Conservation (phyloP, 768 basidiomycete genomes). For the Panaeolus cyanescens region DNA sequence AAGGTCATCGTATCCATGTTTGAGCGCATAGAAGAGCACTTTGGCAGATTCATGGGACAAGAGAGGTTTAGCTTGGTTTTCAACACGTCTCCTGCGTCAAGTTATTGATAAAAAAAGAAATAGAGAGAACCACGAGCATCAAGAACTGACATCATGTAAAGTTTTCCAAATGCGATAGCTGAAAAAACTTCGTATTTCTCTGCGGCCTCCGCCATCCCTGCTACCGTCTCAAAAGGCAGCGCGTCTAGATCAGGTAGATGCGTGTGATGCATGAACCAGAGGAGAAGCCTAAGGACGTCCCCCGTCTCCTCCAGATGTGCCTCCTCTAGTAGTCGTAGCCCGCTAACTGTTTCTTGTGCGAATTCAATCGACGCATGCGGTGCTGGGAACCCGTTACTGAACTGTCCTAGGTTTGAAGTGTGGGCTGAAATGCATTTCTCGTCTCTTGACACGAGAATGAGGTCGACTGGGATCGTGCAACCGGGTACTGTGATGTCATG, state of each 20-base stretch:
- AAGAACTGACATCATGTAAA: slow-evolving; percentile 23
- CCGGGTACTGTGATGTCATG: slow-evolving; percentile 7
- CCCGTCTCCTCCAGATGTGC: slow-evolving; percentile 18
- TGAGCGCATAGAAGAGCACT: slow-evolving; percentile 10
- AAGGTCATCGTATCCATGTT: slow-evolving; percentile 12
- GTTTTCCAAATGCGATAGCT: slow-evolving; percentile 24
- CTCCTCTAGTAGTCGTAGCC: slow-evolving; percentile 8
- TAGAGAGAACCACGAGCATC: no score
- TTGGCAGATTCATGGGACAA: background rate
- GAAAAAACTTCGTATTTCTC: slow-evolving; percentile 33
- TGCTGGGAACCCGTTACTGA: slow-evolving; percentile 12
- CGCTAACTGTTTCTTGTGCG: background rate
- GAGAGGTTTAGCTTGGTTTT: no score
- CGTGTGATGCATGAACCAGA: slow-evolving; percentile 25
- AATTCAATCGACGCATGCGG: background rate
- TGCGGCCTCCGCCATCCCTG: slow-evolving; percentile 26
- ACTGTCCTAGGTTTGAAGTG: slow-evolving; percentile 9
- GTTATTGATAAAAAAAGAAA: background rate
- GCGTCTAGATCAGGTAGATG: slow-evolving; percentile 16
- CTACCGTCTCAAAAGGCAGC: slow-evolving; percentile 14
- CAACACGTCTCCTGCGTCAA: background rate
- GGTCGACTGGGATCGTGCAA: slow-evolving; percentile 13
- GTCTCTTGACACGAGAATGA: slow-evolving; percentile 14
- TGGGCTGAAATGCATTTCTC: slow-evolving; percentile 11
- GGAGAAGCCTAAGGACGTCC: slow-evolving; percentile 20